Evolutionary conservation across 163 green algal species (phyloP).

Genomic region (Scenedesmus sp.): DNA sequence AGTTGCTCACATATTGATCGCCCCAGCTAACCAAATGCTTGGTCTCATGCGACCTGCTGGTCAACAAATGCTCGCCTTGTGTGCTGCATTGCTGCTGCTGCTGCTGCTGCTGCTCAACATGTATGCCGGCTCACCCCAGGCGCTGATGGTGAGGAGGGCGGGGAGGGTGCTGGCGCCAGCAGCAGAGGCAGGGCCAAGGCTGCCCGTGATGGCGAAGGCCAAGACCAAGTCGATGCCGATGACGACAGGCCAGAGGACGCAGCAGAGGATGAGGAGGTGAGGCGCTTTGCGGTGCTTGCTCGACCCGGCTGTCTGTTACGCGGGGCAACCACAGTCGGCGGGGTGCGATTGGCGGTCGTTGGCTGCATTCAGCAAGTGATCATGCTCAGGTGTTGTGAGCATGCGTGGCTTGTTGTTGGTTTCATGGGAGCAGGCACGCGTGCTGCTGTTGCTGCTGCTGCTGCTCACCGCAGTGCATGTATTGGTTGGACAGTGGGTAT

Average conservation of each 20-base stretch:
- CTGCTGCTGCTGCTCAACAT: neutral
- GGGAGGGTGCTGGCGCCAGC: constrained; percentile 48
- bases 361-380: no score
- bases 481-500: no score
- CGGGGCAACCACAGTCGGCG: no score
- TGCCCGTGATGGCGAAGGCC: constrained; percentile 44
- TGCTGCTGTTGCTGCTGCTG: no score
- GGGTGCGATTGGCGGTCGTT: no score
- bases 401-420: neutral
- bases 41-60: neutral
- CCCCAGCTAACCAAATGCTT: neutral
- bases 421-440: neutral
- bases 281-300: no score
- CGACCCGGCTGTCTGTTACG: no score
- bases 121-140: neutral
- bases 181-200: constrained; percentile 47
- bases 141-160: constrained; percentile 56
- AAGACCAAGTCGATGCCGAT: constrained; percentile 75
- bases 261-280: constrained; percentile 59
- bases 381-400: neutral
- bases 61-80: neutral
- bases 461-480: no score
- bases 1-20: neutral
- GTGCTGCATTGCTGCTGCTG: neutral
- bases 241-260: constrained; percentile 64